phyloP scores from a whole-genome alignment of 1,284 basidiomycete species.

The Boletellus deceptivus region DNA sequence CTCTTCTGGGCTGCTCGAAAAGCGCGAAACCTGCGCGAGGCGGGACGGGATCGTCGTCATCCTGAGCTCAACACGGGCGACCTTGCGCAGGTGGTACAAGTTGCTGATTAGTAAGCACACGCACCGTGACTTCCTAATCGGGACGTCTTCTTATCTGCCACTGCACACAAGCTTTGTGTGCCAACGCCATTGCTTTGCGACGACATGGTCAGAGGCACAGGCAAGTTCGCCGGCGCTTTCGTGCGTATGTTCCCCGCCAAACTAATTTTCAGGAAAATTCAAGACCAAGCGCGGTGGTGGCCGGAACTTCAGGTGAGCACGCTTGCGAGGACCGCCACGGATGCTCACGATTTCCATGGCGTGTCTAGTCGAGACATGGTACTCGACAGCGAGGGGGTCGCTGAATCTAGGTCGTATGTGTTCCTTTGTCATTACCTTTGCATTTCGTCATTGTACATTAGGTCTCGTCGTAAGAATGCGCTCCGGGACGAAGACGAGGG shows the following conservation, averaged over 20 bases:
- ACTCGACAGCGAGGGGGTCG: slow-evolving; percentile 61
- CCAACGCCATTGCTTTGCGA: background rate
- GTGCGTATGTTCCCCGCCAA: background rate
- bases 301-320: slow-evolving; percentile 66
- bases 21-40: slow-evolving; percentile 69
- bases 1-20: slow-evolving; percentile 62
- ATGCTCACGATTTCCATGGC: slow-evolving; percentile 1
- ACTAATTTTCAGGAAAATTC: slow-evolving; percentile 58
- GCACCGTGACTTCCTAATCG: slow-evolving; percentile 8
- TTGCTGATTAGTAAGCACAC: slow-evolving; percentile 19
- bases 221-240: slow-evolving; percentile 27
- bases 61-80: slow-evolving; percentile 8
- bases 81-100: slow-evolving; percentile 2
- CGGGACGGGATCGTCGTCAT: slow-evolving; percentile 93
- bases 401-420: slow-evolving; percentile 49
- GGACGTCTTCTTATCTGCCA: slow-evolving; percentile 17
- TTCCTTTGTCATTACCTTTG: background rate
- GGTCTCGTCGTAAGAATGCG: slow-evolving; percentile 15
- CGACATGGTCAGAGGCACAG: slow-evolving; percentile 59
- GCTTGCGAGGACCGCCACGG: background rate
- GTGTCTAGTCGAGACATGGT: slow-evolving; percentile 53
- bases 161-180: slow-evolving; percentile 1
- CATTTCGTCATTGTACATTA: slow-evolving; percentile 2
- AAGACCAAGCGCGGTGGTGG: slow-evolving; percentile 87
- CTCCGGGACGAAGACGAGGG: background rate